Conservation (phyloP, 768 basidiomycete species). For the Pholiota conissans region DNA sequence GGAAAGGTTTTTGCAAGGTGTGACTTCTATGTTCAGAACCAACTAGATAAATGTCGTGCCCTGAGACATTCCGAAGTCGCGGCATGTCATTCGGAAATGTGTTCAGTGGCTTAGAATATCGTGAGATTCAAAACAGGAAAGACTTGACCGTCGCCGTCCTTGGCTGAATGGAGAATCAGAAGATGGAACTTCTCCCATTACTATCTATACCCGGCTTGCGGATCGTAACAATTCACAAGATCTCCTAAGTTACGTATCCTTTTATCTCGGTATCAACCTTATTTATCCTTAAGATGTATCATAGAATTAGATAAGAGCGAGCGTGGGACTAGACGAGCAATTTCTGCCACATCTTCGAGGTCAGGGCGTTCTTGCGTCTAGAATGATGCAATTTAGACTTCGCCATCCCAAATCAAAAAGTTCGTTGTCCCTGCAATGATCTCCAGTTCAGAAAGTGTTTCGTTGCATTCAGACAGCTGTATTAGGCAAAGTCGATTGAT, state of each 20-base stretch:
- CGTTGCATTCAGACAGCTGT: not conserved
- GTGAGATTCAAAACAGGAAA: not conserved
- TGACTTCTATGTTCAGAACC: no score
- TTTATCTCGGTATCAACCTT: not conserved
- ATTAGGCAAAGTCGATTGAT: no score
- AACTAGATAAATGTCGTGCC: no score
- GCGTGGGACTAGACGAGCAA: no score
- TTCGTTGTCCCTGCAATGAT: not conserved
- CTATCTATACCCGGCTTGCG: no score
- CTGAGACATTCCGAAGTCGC: not conserved
- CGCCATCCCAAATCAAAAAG: not conserved
- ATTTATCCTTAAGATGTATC: not conserved
- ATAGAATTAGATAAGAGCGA: not conserved
- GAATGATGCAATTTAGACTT: conserved; percentile 23
- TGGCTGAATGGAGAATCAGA: not conserved
- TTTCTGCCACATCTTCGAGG: conserved; percentile 11
- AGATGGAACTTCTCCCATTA: no score
- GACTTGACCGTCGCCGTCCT: not conserved
- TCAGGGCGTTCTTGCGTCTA: not conserved
- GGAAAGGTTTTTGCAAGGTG: no score
- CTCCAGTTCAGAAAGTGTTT: no score
- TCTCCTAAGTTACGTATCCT: not conserved
- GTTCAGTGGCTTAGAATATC: not conserved
- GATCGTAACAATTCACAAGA: not conserved
- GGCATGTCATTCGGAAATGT: not conserved